A percentile compares a stretch with the other conserved stretches of the same genome.
These are phyloP conservation scores for Triticum monococcum DNA, from an alignment of 176 grass and related monocot genomes.

Conservation along the genomic window DNA sequence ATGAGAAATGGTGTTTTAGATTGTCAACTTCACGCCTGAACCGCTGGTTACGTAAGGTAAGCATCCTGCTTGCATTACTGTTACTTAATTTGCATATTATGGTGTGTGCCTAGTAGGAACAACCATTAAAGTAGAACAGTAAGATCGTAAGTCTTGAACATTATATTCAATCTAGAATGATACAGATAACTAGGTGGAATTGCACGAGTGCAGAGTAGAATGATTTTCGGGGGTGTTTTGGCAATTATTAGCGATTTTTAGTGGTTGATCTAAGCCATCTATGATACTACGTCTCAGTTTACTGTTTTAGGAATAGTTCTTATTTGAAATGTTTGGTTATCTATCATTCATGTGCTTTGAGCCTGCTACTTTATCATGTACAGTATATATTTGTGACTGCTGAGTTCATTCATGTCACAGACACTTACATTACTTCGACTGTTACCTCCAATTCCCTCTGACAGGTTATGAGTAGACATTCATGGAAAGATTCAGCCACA, in stretches of 20 bases:
- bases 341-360: background rate
- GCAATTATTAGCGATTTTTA: background rate
- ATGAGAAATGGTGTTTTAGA: constrained; percentile 89
- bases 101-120: background rate
- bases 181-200: background rate
- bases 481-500: constrained; percentile 87
- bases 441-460: constrained; percentile 8
- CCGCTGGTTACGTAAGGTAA: constrained; percentile 97
- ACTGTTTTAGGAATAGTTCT: background rate
- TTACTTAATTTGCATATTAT: constrained; percentile 13
- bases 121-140: background rate
- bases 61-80: background rate
- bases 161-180: constrained; percentile 18
- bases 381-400: constrained; percentile 10
- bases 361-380: background rate
- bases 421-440: background rate
- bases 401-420: background rate
- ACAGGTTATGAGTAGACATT: constrained; percentile 96
- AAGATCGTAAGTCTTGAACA: background rate
- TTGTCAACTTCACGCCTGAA: constrained; percentile 86
- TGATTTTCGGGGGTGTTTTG: background rate
- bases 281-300: background rate
- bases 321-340: background rate
- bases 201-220: constrained; percentile 10
- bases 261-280: constrained; percentile 17